Evolutionary conservation across 768 basidiomycete species (phyloP).

Genomic region (Leucosporidium creatinivorum): DNA sequence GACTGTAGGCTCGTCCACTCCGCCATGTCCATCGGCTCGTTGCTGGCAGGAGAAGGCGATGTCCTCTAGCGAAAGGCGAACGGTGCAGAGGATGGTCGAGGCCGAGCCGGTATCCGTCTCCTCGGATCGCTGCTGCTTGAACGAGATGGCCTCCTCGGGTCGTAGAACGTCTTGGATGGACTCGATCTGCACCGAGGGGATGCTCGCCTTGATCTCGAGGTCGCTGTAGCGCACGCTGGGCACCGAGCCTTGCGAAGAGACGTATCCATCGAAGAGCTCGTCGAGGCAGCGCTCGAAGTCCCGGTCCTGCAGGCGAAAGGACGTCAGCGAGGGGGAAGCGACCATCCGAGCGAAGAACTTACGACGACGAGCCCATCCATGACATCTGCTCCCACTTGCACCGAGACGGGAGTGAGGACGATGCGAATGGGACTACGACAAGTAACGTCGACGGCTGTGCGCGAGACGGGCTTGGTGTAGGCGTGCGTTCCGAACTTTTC

Average conservation of each 20-base stretch:
- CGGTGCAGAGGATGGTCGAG: constrained; percentile 18
- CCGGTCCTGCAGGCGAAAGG: constrained; percentile 5
- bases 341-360: background rate
- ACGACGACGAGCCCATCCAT: constrained; percentile 5
- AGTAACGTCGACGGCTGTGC: background rate
- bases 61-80: constrained; percentile 1
- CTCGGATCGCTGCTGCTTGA: constrained; percentile 5
- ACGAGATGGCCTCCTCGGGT: constrained; percentile 17
- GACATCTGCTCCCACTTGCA: constrained; percentile 16
- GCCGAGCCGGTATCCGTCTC: background rate
- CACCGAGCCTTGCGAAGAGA: background rate
- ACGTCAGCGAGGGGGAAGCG: no score
- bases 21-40: background rate
- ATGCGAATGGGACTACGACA: constrained; percentile 4
- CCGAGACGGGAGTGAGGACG: constrained; percentile 17
- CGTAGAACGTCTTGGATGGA: constrained; percentile 26
- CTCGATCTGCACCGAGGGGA: constrained; percentile 8
- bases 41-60: background rate
- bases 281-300: constrained; percentile 26
- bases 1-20: background rate
- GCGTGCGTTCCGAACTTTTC: background rate
- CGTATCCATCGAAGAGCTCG: constrained; percentile 11
- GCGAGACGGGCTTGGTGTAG: background rate
- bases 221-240: background rate
- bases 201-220: background rate